Evolutionary conservation across 2,329 filamentous ascomycete genomes (phyloP), one percentile per base, ranked within the genome.

Genomic region (Claviceps arundinis): DNA sequence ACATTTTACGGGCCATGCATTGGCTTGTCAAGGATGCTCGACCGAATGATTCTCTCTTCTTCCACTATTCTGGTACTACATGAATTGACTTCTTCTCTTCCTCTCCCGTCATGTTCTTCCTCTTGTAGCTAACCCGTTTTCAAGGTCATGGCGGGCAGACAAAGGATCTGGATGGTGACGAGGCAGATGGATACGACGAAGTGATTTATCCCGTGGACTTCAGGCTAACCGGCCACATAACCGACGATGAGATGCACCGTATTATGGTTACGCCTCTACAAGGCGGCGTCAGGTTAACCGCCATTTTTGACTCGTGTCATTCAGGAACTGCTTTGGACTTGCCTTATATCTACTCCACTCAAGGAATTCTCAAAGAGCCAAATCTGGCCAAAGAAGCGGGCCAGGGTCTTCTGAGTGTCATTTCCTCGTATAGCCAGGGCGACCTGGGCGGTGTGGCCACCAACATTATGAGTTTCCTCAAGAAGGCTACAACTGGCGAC

Each of bases 1-100:
- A 97, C 64, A 95, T 97, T 52, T 69, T 97, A 40, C 81, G 91
- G 50, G 91, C 91, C 34, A 97, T 97, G 91, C 90, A 96, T 66
- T 97, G 91, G 91, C 73, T 97, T 19, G 89, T 96, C 53, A 95
- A 95, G 70, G 90, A 95, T 64, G 90, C 91, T 4, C 80, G 80
- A 53, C 87, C 89, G 0, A 95, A 96, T 64, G 91, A 97, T 65
- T 95, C 91, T 4, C 77, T 97, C 6, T 97, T 97, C 71, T 96
- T 97, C 73, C 91, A 97, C 70, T 97, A 95, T 67, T 95, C 90
- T 41, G 89, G 87, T 89, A 50, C 41, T 22, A 2, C 26, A 24
- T 37, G 26, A n/a, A 13, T 14, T 34, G 17, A 9, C 17, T 19
- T 3, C 2, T n/a, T 16, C 9, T 17, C 8, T 38, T 40, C n/a